Conservation (phyloP, 352 stramenopile species). For the Globisporangium carolinianum region DNA sequence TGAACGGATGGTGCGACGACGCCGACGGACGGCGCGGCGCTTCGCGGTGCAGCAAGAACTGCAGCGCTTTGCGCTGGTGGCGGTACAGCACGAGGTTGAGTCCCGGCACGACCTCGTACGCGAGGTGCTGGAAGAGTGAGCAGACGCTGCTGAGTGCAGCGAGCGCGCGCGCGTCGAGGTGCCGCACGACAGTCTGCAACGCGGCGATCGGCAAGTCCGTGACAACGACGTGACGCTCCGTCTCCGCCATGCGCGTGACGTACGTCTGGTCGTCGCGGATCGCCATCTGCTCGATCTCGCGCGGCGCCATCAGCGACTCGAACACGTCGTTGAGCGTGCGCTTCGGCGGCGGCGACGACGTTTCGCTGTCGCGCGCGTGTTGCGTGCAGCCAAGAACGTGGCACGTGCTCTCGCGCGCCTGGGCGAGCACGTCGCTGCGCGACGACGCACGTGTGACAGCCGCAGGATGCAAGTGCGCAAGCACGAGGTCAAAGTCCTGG, state of each 20-base stretch:
- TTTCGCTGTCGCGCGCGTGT: conserved; percentile 20
- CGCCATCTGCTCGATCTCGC: conserved; percentile 50
- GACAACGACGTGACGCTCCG: conserved; percentile 28
- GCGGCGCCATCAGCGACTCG: conserved; percentile 48
- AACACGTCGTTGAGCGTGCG: conserved; percentile 68
- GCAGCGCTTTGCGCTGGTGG: conserved; percentile 66
- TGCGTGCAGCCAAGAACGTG: conserved; percentile 62
- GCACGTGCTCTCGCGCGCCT: conserved; percentile 37
- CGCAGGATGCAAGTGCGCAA: conserved; percentile 46
- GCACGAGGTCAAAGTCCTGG: conserved; percentile 52
- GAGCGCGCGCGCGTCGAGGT: conserved; percentile 55
- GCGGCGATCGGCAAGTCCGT: conserved; percentile 59
- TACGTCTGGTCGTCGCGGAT: conserved; percentile 67
- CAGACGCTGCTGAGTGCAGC: conserved; percentile 53
- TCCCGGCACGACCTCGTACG: conserved; percentile 78
- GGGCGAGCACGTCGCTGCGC: conserved; percentile 15
- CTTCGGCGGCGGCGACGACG: conserved; percentile 13
- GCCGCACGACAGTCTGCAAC: conserved; percentile 50
- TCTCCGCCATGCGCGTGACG: conserved; percentile 33
- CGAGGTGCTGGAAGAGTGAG: conserved; percentile 70
- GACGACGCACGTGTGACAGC: conserved; percentile 26
- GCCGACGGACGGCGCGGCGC: conserved; percentile 10
- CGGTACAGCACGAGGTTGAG: conserved; percentile 66
- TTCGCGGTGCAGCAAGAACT: conserved; percentile 78
- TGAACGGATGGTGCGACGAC: conserved; percentile 39